A percentile compares a stretch with the other conserved stretches of the same genome.
These are phyloP conservation scores for Nothophaeocryptopus gaeumannii DNA, from an alignment of 2,329 filamentous ascomycete species.

Conservation along the genomic window DNA sequence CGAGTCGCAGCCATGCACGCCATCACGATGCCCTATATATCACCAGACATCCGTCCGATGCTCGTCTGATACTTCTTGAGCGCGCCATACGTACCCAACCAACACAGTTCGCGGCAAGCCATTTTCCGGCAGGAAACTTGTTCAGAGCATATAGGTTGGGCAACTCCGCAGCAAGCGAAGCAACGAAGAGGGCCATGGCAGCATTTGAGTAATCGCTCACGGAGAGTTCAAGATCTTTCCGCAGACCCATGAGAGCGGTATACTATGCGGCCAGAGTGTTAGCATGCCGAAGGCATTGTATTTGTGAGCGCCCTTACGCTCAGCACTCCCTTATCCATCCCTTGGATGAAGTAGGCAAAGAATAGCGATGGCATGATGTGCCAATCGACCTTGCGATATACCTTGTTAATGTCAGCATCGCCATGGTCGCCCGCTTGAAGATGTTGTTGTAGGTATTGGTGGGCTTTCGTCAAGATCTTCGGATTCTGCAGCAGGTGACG, in stretches of 20 bases:
- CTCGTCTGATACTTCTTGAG: too few species aligned
- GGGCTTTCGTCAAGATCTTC: conserved; percentile 3
- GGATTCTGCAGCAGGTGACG: background rate
- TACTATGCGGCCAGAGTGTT: conserved; percentile 49
- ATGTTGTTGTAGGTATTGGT: conserved; percentile 1
- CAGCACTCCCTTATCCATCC: conserved; percentile 62
- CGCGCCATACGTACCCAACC: conserved; percentile 46
- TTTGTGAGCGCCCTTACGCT: conserved; percentile 47
- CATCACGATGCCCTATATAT: conserved; percentile 48
- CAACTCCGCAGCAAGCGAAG: conserved; percentile 57
- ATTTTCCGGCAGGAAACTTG: conserved; percentile 57
- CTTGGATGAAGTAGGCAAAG: conserved; percentile 60
- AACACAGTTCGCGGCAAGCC: conserved; percentile 59
- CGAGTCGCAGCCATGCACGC: conserved; percentile 58
- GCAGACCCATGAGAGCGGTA: conserved; percentile 64
- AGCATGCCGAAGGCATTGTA: background rate
- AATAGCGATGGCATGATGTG: conserved; percentile 63
- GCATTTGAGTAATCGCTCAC: conserved; percentile 63
- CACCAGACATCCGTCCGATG: too few species aligned
- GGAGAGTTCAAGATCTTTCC: conserved; percentile 53
- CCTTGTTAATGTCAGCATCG: background rate
- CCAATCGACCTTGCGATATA: conserved; percentile 54
- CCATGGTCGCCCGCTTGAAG: background rate
- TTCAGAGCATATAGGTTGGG: conserved; percentile 59
- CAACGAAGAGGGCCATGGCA: conserved; percentile 63